Conservation (phyloP, 208 protist species). For the Acanthamoeba pearcei region DNA sequence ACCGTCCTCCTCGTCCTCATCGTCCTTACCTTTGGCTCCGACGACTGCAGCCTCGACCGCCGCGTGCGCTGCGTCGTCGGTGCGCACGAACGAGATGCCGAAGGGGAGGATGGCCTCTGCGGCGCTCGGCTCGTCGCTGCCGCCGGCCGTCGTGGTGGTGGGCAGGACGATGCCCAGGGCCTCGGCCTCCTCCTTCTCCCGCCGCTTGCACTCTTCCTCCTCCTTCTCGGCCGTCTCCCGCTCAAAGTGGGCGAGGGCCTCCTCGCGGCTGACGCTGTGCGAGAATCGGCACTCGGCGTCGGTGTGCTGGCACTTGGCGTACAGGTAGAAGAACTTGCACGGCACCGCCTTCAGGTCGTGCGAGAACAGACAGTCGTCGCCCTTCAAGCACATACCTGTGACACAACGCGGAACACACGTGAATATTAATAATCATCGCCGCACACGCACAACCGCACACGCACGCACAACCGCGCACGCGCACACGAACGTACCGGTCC, state of each 20-base stretch:
- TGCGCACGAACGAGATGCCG: constrained; percentile 4
- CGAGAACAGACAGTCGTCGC: constrained; percentile 40
- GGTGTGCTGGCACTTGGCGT: constrained; percentile 12
- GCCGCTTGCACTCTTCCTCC: neutral
- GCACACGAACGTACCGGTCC: neutral
- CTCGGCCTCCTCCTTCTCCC: constrained; percentile 6
- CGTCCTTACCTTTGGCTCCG: neutral
- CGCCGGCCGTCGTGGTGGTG: neutral
- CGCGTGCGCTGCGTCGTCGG: neutral
- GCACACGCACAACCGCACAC: neutral
- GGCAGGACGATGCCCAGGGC: neutral
- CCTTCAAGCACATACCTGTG: constrained; percentile 26
- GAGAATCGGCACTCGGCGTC: constrained; percentile 51
- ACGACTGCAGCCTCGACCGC: neutral
- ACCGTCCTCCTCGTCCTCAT: neutral
- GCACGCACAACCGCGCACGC: neutral
- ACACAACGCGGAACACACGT: neutral
- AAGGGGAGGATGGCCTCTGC: neutral
- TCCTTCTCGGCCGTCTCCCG: neutral
- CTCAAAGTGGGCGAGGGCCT: constrained; percentile 29
- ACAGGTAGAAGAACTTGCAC: constrained; percentile 64
- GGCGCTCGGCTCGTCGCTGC: neutral
- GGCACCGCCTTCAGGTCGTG: constrained; percentile 46
- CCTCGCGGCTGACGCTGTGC: constrained; percentile 1
- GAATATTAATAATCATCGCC: neutral